Base-by-base conservation (phyloP, 1,139 yeast genomes). In the Yamadazyma triangularis region DNA sequence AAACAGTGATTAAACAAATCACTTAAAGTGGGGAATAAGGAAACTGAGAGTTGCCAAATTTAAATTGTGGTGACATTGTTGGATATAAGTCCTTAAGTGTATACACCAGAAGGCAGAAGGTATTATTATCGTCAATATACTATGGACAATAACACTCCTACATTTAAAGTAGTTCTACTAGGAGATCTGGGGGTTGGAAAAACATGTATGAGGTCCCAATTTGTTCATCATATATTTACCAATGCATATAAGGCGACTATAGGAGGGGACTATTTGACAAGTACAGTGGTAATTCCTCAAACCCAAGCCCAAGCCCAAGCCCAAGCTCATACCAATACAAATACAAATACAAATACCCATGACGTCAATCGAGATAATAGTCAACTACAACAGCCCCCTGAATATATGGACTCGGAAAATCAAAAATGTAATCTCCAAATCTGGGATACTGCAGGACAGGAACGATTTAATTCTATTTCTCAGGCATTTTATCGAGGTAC, bases 371-470 rank as follows among this genome's bases (percentile, higher is more conserved):
- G 9, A 6, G 20, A 18, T 18, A 18, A 18, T 9, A n/a, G n/a
- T n/a, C n/a, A n/a, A n/a, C n/a, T n/a, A n/a, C n/a, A n/a, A n/a
- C n/a, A n/a, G n/a, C n/a, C n/a, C n/a, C n/a, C n/a, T n/a, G n/a
- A n/a, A n/a, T n/a, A n/a, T n/a, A n/a, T n/a, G n/a, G 20, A 18
- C 9, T 7, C 6, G 6, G 9, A 18, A 7, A 23, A 23, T 16
- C 7, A 4, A n/a, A n/a, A 22, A 24, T 70, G 71, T 13, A 59
- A 63, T 34, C 53, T 77, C 24, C 82, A 77, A 47, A 64, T 77
- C 3, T 77, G 83, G 83, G 83, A 77, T 44, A 77, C 83, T 4
- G 83, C 83, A 0, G 83, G 83, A 3, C 83, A 77, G 48, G 83
- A 77, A 46, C 53, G 83, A 31, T 77, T 76, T 57, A 74, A 75